These are phyloP conservation scores for Coprinopsis cinerea DNA, from an alignment of 768 basidiomycete genomes.

Conservation along the genomic window DNA sequence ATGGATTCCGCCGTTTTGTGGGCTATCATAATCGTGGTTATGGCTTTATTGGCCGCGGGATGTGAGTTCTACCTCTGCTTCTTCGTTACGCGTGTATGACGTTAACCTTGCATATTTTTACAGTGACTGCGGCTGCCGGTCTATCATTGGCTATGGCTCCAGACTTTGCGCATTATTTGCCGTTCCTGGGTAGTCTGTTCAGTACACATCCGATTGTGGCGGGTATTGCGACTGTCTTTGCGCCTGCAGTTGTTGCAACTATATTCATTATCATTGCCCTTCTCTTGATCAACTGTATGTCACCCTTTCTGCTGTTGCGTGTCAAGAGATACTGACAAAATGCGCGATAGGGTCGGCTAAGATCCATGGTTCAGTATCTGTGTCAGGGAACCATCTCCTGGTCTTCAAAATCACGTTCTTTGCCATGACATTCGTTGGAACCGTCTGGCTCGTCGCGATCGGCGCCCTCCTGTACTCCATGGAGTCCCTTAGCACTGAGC, in stretches of 20 bases:
- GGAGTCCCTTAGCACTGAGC: slow-evolving; percentile 43
- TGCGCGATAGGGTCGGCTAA: slow-evolving; percentile 42
- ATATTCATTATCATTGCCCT: slow-evolving; percentile 55
- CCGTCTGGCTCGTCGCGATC: slow-evolving; percentile 58
- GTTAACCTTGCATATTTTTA: slow-evolving; percentile 6
- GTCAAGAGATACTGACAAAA: not conserved
- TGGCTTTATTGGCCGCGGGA: slow-evolving; percentile 47
- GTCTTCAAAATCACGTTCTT: slow-evolving; percentile 62
- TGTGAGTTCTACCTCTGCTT: slow-evolving; percentile 41
- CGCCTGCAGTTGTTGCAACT: slow-evolving; percentile 56
- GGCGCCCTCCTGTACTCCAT: slow-evolving; percentile 68
- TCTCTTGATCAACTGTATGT: slow-evolving; percentile 51
- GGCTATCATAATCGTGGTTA: slow-evolving; percentile 45
- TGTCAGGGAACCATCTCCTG: slow-evolving; percentile 55
- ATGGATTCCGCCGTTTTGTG: slow-evolving; percentile 50
- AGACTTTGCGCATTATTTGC: slow-evolving; percentile 64
- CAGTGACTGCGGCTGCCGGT: slow-evolving; percentile 69
- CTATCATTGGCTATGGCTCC: slow-evolving; percentile 65
- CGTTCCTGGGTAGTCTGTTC: slow-evolving; percentile 54
- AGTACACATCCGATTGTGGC: slow-evolving; percentile 44
- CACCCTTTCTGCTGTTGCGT: not conserved
- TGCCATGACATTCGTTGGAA: slow-evolving; percentile 45
- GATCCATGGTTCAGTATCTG: slow-evolving; percentile 52
- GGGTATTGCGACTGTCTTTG: slow-evolving; percentile 63
- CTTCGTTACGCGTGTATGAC: slow-evolving; percentile 1